Percentiles rank a stretch among this genome's conserved stretches.
Conservation (phyloP, 2,329 filamentous ascomycete genomes). For the Purpureocillium takamizusanense region DNA sequence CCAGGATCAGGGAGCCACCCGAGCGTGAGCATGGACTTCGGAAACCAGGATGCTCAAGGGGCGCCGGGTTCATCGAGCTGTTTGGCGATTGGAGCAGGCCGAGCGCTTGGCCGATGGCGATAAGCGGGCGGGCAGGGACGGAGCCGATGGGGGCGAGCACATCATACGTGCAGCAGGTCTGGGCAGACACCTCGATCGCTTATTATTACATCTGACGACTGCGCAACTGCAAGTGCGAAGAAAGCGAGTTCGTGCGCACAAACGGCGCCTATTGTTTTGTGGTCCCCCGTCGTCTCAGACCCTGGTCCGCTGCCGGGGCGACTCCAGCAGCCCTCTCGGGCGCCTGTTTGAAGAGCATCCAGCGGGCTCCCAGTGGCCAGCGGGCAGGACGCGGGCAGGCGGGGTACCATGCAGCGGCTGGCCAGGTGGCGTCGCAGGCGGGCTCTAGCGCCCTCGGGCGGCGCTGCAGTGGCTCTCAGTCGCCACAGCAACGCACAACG, state of each 20-base stretch:
- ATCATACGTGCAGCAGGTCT: not conserved
- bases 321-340: conserved; percentile 3
- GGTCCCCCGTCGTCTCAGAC: conserved; percentile 5
- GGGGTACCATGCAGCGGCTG: not conserved
- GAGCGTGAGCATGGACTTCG: too few relatives aligned
- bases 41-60: too few relatives aligned
- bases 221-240: too few relatives aligned
- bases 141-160: not conserved
- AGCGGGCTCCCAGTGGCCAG: not conserved
- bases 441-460: not conserved
- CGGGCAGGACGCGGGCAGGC: not conserved
- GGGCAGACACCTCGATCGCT: not conserved
- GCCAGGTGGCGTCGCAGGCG: conserved; percentile 1
- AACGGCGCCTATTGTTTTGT: conserved; percentile 6
- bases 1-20: not conserved
- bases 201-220: not conserved
- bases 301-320: conserved; percentile 13
- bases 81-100: not conserved
- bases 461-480: not conserved
- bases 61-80: too few relatives aligned
- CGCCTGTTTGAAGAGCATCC: not conserved
- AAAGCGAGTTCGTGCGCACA: too few relatives aligned
- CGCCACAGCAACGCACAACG: conserved; percentile 1
- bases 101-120: too few relatives aligned
- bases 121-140: not conserved